A percentile compares a stretch with the other conserved stretches of the same genome.
Evolutionary conservation across 2,329 filamentous ascomycete genomes (phyloP).

Genomic region (Metarhizium humberi): DNA sequence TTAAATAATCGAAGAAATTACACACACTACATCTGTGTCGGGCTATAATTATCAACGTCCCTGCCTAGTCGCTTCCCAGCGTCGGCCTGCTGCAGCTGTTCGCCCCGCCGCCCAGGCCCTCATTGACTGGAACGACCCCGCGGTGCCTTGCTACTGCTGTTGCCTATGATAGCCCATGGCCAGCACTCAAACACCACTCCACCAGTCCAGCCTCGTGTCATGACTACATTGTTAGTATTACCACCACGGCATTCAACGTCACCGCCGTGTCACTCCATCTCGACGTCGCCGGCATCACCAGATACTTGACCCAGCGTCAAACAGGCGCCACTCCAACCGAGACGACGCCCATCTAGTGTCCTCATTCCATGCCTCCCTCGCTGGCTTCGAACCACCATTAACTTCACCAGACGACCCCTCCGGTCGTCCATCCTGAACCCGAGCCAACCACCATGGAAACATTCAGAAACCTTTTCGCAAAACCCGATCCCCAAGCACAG

Average conservation of each 20-base stretch:
- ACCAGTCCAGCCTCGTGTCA: neutral
- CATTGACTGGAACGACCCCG: too few species aligned
- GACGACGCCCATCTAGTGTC: neutral
- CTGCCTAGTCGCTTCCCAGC: too few species aligned
- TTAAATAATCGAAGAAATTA: too few species aligned
- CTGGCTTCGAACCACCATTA: neutral
- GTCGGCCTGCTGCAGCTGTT: too few species aligned
- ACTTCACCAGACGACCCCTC: neutral
- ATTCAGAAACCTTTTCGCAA: slow-evolving; percentile 77
- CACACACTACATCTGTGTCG: too few species aligned
- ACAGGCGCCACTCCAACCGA: neutral
- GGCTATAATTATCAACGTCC: too few species aligned
- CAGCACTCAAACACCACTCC: neutral
- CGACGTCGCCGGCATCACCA: neutral
- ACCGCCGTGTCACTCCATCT: neutral
- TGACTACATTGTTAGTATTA: neutral
- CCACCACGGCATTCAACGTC: neutral
- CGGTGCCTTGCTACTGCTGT: too few species aligned
- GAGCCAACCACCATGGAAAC: slow-evolving; percentile 61
- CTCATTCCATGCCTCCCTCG: neutral
- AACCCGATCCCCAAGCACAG: slow-evolving; percentile 88
- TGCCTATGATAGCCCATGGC: too few species aligned
- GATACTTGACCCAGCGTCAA: neutral
- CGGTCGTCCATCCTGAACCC: neutral
- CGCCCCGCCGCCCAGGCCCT: too few species aligned